Evolutionary conservation across 148 eudicot species (phyloP), one percentile per base, ranked within the genome.

Genomic region (Vaccinium darrowii): DNA sequence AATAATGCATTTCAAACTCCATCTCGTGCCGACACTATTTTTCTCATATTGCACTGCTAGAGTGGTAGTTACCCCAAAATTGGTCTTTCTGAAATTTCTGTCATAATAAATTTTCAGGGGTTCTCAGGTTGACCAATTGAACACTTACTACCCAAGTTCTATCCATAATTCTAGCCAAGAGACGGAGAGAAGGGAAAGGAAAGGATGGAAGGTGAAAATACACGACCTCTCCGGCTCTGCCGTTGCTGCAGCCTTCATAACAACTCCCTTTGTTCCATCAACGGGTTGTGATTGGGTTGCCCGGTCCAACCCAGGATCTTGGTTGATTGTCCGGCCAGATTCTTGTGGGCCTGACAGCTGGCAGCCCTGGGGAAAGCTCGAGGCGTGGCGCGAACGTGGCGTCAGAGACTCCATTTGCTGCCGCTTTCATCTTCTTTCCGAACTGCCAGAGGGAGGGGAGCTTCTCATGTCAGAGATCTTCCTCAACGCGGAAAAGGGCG

Each of bases 321-420:
- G 93, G 93, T 47, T 92, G 54, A 90, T 92, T 36, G 93, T 92
- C 76, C 88, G 90, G 6, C 92, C 92, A 3, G 90, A 92, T 69
- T 65, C 86, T 43, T 87, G 84, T 82, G 30, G 89, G 78, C 78
- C 93, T 18, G 92, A 89, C 27, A 89, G 90, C 89, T 92, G 93
- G 93, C 92, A 89, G 18, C 93, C 93, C 11, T 92, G 93, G 93
- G 93, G 93, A 13, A 92, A 90, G 82, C 93, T 92, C 12, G 93
- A 92, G 78, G 93, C 91, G 0, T 92, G 93, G 93, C 92, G 93
- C 16, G 92, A 90, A 79, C 88, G 90, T 53, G 89, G 92, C 76
- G 49, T 88, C 47, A 82, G 89, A 85, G 93, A 92, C 76, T 89
- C 86, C 52, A 81, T 92, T 56, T 92, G 91, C 91, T 86, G 88